Evolutionary conservation across 306 rosid species (phyloP).

Genomic region (Boehmeria nivea): DNA sequence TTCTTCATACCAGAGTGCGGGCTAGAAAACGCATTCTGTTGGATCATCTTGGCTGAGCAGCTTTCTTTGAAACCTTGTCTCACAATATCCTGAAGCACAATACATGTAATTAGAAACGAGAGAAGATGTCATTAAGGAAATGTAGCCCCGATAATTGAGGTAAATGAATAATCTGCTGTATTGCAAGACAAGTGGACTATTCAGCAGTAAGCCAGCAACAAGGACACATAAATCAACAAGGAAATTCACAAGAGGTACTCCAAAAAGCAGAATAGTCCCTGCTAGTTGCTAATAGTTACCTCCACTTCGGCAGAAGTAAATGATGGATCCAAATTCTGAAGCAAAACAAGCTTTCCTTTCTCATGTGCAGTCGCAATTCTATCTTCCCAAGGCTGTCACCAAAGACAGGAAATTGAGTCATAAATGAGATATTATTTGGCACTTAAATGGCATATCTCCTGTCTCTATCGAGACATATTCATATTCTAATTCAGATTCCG

Average conservation of each 20-base stretch:
- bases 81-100: constrained; percentile 52
- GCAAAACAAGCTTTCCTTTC: constrained; percentile 62
- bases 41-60: constrained; percentile 77
- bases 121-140: no score
- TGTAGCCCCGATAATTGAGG: no score
- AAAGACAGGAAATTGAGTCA: constrained; percentile 12
- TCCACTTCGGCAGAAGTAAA: constrained; percentile 67
- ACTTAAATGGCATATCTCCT: background rate
- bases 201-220: no score
- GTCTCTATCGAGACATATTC: no score
- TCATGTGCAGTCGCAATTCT: constrained; percentile 48
- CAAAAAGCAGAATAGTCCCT: background rate
- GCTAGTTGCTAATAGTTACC: constrained; percentile 40
- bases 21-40: constrained; percentile 49
- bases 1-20: constrained; percentile 64
- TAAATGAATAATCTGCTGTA: no score
- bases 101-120: background rate
- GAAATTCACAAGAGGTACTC: background rate
- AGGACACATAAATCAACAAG: no score
- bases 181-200: no score
- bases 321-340: constrained; percentile 80
- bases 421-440: constrained; percentile 6
- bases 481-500: background rate
- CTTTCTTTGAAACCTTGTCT: constrained; percentile 56
- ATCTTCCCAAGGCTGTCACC: constrained; percentile 84